Evolutionary conservation across 345 rosid genomes (phyloP).

Genomic region (Citrus inodora): DNA sequence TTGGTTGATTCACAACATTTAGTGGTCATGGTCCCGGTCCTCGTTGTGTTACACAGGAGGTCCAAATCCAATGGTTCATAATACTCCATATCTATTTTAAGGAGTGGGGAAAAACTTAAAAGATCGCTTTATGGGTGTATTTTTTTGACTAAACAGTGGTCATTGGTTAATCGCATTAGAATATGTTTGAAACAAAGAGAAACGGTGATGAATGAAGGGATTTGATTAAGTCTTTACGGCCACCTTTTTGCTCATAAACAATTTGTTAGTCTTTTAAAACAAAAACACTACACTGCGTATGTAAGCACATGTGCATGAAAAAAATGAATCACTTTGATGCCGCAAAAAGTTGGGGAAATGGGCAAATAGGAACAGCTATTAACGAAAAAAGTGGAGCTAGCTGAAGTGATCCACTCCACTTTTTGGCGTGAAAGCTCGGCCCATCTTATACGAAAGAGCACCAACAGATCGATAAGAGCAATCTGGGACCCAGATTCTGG

Average conservation of each 20-base stretch:
- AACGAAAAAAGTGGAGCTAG: too few relatives aligned
- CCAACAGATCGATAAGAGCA: not conserved
- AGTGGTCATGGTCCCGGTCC: slow-evolving; percentile 14
- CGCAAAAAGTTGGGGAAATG: not conserved
- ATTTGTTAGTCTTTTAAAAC: not conserved
- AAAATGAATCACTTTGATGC: not conserved
- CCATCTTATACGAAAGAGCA: too few relatives aligned
- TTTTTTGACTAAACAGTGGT: not conserved
- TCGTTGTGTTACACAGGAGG: not conserved
- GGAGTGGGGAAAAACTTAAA: not conserved
- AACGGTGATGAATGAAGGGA: not conserved
- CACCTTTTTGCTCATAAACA: not conserved
- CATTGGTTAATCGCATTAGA: not conserved
- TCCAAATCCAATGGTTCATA: not conserved
- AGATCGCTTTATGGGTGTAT: not conserved
- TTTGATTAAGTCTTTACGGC: not conserved
- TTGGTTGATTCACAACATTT: slow-evolving; percentile 8
- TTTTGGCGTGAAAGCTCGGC: too few relatives aligned
- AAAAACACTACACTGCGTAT: not conserved
- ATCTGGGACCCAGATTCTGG: not conserved
- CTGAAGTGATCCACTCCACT: too few relatives aligned
- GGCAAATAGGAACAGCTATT: too few relatives aligned
- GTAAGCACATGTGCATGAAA: not conserved
- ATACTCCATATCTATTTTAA: not conserved
- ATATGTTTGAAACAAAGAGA: not conserved